A percentile compares a stretch with the other conserved stretches of the same genome.
These are phyloP conservation scores for Actinidia chinensis DNA, from an alignment of 179 eudicot genomes.

Conservation along the genomic window DNA sequence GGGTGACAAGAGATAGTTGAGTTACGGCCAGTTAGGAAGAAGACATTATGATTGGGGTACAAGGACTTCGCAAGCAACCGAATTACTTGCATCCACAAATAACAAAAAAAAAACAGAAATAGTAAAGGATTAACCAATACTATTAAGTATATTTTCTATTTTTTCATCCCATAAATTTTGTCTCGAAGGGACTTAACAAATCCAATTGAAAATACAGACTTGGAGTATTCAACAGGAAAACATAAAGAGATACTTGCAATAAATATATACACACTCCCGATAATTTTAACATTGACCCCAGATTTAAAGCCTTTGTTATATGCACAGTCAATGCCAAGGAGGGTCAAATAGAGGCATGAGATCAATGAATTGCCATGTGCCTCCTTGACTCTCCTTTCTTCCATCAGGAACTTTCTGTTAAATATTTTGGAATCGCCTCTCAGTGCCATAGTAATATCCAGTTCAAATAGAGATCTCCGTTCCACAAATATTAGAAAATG, in stretches of 20 bases:
- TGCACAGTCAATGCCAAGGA: slow-evolving; percentile 89
- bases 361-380: slow-evolving; percentile 86
- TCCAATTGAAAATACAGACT: neutral
- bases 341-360: slow-evolving; percentile 94
- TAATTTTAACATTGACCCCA: slow-evolving; percentile 89
- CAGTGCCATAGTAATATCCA: neutral
- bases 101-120: neutral
- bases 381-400: slow-evolving; percentile 71
- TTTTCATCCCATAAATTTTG: neutral
- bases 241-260: neutral
- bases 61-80: too few relatives aligned
- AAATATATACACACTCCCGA: slow-evolving; percentile 50
- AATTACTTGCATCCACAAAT: neutral
- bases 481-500: neutral
- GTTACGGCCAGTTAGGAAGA: neutral
- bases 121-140: neutral
- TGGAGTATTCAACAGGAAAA: neutral
- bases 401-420: slow-evolving; percentile 47
- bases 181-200: neutral
- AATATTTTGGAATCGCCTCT: neutral
- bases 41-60: too few relatives aligned
- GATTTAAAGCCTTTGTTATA: slow-evolving; percentile 79
- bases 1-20: too few relatives aligned
- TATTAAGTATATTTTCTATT: neutral
- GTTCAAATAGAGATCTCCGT: neutral